A percentile compares a stretch with the other conserved stretches of the same genome.
Evolutionary conservation across 179 eudicot genomes (phyloP).

Genomic region (Heliamphora pulchella): DNA sequence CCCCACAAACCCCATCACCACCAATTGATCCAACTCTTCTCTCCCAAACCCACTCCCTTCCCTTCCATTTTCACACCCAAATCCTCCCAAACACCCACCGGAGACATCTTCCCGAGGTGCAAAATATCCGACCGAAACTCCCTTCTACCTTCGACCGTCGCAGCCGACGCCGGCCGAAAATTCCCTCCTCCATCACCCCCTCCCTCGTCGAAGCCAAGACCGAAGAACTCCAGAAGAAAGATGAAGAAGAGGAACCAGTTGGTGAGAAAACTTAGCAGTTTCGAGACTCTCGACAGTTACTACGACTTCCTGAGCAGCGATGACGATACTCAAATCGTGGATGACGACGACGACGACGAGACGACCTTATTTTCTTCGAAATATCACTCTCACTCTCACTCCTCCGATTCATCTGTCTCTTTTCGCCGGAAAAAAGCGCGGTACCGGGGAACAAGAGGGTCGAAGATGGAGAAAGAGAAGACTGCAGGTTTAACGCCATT

Average conservation of each 20-base stretch:
- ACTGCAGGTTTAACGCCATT: conserved; percentile 23
- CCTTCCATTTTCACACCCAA: conserved; percentile 15
- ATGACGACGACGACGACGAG: conserved; percentile 26
- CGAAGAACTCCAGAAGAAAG: conserved; percentile 5
- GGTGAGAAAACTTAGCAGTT: neutral
- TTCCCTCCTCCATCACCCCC: conserved; percentile 7
- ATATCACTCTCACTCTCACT: conserved; percentile 28
- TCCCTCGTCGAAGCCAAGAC: too few relatives aligned
- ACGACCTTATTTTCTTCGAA: conserved; percentile 41
- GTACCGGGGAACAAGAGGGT: neutral
- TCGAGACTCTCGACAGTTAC: conserved; percentile 28
- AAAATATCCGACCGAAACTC: conserved; percentile 14
- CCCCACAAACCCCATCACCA: conserved; percentile 21
- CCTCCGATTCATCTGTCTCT: conserved; percentile 31
- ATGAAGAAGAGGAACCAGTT: conserved; percentile 12
- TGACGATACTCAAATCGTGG: neutral
- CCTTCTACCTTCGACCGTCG: neutral
- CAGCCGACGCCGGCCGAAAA: neutral
- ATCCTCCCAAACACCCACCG: neutral
- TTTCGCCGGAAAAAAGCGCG: conserved; percentile 10
- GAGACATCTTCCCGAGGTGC: neutral
- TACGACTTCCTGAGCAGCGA: conserved; percentile 39
- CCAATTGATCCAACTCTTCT: conserved; percentile 31
- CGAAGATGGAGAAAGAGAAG: neutral
- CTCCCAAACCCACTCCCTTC: conserved; percentile 26